phyloP scores from a whole-genome alignment of 129 eudicot genomes.

The Cynara cardunculus region DNA sequence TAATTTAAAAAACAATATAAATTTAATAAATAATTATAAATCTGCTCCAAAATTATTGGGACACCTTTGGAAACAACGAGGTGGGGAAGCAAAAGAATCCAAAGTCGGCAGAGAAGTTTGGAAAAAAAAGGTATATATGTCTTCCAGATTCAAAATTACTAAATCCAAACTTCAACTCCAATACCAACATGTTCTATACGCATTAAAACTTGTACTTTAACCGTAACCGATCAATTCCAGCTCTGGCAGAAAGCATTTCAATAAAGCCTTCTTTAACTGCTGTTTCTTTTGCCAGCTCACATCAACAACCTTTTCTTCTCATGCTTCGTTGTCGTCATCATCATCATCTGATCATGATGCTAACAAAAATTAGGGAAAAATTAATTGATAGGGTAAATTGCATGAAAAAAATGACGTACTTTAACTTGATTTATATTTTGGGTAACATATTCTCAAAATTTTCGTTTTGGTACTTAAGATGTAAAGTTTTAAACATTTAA shows the following conservation, averaged over 20 bases:
- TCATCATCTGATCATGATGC: constrained; percentile 15
- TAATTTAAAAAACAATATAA: no score
- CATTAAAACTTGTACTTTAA: background rate
- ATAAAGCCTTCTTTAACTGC: constrained; percentile 10
- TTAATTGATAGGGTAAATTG: no score
- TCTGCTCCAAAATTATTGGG: constrained; percentile 1
- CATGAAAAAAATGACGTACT: no score
- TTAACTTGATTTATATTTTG: no score
- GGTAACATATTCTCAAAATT: no score
- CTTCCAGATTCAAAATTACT: background rate
- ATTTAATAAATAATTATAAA: background rate
- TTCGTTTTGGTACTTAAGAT: no score
- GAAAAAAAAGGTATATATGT: background rate
- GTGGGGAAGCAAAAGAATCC: constrained; percentile 22
- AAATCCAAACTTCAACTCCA: background rate
- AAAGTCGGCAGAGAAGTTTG: background rate
- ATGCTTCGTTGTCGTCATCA: constrained; percentile 11
- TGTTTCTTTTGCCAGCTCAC: constrained; percentile 28
- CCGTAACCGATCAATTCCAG: background rate
- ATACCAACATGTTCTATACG: background rate
- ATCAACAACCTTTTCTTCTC: constrained; percentile 7
- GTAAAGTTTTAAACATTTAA: no score
- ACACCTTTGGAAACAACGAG: constrained; percentile 12
- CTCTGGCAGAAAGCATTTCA: constrained; percentile 1
- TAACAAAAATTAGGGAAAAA: constrained; percentile 11